Evolutionary conservation across 1,284 basidiomycete genomes (phyloP).

Genomic region (Spongispora temasekensis): DNA sequence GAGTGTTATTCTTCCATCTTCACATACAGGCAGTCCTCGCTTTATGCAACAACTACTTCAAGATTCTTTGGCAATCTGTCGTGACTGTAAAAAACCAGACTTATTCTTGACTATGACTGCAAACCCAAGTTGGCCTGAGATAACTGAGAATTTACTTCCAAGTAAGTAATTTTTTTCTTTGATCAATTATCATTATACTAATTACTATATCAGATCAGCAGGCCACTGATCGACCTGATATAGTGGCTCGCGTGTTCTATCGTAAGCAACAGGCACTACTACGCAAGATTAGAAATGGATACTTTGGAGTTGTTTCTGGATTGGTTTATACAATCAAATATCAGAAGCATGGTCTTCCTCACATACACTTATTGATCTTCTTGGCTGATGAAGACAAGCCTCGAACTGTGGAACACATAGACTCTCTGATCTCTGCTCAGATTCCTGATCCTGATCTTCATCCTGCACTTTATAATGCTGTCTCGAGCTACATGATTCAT

Average conservation of each 20-base stretch:
- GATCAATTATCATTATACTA: background rate
- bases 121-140: background rate
- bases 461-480: background rate
- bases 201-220: conserved; percentile 30
- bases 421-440: conserved; percentile 8
- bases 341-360: conserved; percentile 9
- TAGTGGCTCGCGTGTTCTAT: conserved; percentile 48
- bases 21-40: background rate
- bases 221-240: conserved; percentile 44
- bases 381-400: conserved; percentile 4
- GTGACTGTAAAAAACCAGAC: background rate
- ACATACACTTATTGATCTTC: conserved; percentile 36
- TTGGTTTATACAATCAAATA: conserved; percentile 16
- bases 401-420: background rate
- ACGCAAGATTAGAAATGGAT: conserved; percentile 14
- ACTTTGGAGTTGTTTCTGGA: conserved; percentile 9
- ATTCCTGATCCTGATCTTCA: background rate
- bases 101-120: background rate
- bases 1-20: background rate
- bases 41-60: background rate
- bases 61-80: background rate
- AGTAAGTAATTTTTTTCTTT: background rate
- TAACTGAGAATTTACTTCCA: background rate
- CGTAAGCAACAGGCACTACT: conserved; percentile 43
- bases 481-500: conserved; percentile 11